Conservation (phyloP, 345 rosid species). For the Eucalyptus curtisii region DNA sequence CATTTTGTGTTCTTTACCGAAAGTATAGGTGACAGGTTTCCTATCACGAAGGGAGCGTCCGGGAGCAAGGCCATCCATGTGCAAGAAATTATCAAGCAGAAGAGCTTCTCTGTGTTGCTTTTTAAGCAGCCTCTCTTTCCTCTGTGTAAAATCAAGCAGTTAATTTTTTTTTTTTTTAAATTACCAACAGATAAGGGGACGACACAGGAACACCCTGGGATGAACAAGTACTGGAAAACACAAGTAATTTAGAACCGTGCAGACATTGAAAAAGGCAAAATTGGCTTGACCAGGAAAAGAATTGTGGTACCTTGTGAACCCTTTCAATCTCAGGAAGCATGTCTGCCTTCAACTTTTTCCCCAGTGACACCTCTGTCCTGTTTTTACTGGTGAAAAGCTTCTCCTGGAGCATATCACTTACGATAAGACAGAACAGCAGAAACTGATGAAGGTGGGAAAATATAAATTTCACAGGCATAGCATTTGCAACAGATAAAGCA, state of each 20-base stretch:
- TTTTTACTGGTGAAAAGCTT: conserved; percentile 77
- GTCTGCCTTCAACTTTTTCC: conserved; percentile 81
- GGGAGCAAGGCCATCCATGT: conserved; percentile 57
- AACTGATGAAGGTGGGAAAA: background rate
- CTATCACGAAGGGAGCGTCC: conserved; percentile 94
- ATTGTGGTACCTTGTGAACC: conserved; percentile 72
- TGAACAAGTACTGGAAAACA: background rate
- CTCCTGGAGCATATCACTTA: conserved; percentile 46
- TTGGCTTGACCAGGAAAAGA: background rate
- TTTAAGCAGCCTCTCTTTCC: conserved; percentile 78
- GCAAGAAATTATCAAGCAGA: conserved; percentile 66
- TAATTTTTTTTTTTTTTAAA: too few relatives aligned
- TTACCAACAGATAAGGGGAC: background rate
- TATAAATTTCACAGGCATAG: background rate
- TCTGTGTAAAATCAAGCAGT: conserved; percentile 19
- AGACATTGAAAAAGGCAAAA: background rate
- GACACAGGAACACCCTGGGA: background rate
- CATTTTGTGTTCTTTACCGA: conserved; percentile 39
- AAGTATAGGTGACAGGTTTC: conserved; percentile 91
- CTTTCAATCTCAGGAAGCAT: conserved; percentile 97
- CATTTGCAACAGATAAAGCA: background rate
- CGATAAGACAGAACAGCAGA: background rate
- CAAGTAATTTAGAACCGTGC: background rate
- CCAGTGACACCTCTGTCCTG: conserved; percentile 80
- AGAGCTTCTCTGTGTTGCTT: conserved; percentile 91